Evolutionary conservation across 805 yeast species (phyloP).

Genomic region (Candida adriatica): DNA sequence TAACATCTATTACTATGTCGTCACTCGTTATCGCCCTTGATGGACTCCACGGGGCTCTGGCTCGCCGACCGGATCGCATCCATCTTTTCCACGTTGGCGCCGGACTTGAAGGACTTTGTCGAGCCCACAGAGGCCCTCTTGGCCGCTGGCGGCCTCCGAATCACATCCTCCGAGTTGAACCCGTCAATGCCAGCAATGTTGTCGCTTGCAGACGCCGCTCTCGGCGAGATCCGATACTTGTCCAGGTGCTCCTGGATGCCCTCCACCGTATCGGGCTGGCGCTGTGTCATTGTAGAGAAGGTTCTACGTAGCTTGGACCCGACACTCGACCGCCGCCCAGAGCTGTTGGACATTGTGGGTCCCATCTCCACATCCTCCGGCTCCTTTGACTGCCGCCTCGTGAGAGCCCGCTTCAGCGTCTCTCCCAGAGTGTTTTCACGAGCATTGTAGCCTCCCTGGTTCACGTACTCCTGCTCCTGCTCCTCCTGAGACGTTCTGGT

Average conservation of each 20-base stretch:
- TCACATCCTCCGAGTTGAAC: conserved; percentile 15
- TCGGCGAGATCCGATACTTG: conserved; percentile 32
- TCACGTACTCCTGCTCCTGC: conserved; percentile 24
- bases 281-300: conserved; percentile 16
- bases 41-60: background rate
- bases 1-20: too few species aligned
- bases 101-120: too few species aligned
- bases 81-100: background rate
- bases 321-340: conserved; percentile 4
- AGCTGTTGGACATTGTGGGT: conserved; percentile 11
- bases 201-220: conserved; percentile 37
- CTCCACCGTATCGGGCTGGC: conserved; percentile 18
- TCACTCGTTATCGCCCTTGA: too few species aligned
- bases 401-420: conserved; percentile 25
- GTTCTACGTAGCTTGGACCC: conserved; percentile 14
- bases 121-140: too few species aligned
- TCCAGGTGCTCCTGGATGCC: conserved; percentile 28
- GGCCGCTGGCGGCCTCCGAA: conserved; percentile 9
- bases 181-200: conserved; percentile 40
- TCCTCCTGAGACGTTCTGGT: conserved; percentile 15
- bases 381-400: background rate
- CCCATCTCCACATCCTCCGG: conserved; percentile 14
- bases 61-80: background rate
- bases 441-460: conserved; percentile 26
- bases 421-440: conserved; percentile 29